Base-by-base conservation (phyloP, 371 early-diverging fungal genomes). In the Rhizopus delemar region DNA sequence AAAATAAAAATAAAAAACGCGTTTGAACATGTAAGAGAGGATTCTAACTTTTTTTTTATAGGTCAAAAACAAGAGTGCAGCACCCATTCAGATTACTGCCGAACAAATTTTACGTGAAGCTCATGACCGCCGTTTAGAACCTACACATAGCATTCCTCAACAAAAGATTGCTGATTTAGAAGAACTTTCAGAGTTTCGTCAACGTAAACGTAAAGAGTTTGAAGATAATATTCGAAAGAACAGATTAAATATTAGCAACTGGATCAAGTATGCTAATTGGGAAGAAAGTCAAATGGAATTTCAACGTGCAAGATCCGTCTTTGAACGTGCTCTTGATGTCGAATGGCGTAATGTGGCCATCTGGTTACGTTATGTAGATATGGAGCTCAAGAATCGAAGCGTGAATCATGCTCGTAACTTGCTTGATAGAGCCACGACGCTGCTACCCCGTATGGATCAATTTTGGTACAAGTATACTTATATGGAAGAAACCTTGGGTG, bases 401-500 rank as follows among this genome's bases (percentile, higher is more conserved):
- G 80, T 97, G 59, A 91, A 94, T 66, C 84, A 87, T 71, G 93
- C 98, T 0, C 86, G 99, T 52, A 99, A 99, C 67, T 69, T 99
- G 38, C 89, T 91, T 50, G 98, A 99, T 73, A 86, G 96, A 41
- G 95, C 91, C 16, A 91, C 92, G 3, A 88, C 93, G 2, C 62
- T 96, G 38, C 71, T 99, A 41, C 99, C 99, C 4, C 89, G 96
- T 22, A 88, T 95, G 4, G 93, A 96, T 71, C 89, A 91, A 74
- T 95, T 99, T 71, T 99, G 99, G 99, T 94, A 90, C 84, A 95
- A 96, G 66, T 99, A 97, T 76, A 89, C 93, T 5, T 93, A 94
- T 67, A 96, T 98, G 97, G 98, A 99, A 68, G 98, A 98, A 68
- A 81, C 89, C 68, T 70, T 98, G 68, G 96, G 92, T 41, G 95